Evolutionary conservation across 2,329 filamentous ascomycete species (phyloP), one percentile per base, ranked within the genome.

Genomic region (Paecilomyces dactylethromorphus): DNA sequence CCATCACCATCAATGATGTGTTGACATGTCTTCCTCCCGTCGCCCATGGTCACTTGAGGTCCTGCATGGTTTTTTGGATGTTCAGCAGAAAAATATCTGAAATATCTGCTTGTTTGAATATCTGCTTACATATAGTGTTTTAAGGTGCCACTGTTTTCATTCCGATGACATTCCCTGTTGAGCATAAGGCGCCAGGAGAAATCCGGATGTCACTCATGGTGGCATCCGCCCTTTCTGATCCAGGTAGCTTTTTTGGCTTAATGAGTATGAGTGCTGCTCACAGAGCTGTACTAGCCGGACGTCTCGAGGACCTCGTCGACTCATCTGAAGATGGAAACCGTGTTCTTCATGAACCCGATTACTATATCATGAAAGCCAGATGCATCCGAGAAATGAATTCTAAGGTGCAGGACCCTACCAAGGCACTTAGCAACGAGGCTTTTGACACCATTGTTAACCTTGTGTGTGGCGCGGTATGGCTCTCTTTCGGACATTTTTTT

Each of bases 231-330:
- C 69, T 73, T 39, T 69, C 69, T 3, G 73, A 72, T 54, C 64
- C 71, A 3, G 72, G 72, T 10, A 71, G 68, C 49, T 76, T 76
- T 59, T 74, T 74, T 53, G 70, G 72, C 32, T 63, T 76, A 21
- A 74, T 77, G 71, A 69, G 67, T 39, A 72, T 75, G 58, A 69
- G 69, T 29, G 74, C 75, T 51, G 74, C 74, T 29, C 75, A 77
- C 61, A 67, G 69, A 61, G 74, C 74, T 13, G 65, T 72, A 21
- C 58, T 75, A 13, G 62, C 66, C 21, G 66, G 67, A 18, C 60
- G 64, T 50, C 65, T 68, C 55, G 59, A 61, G 45, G 68, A 68
- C 58, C 56, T 66, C 2, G 62, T 64, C n/a, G 59, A 63, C 10
- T 63, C 61, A 3, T 56, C 60, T 18, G 55, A 55, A 33, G 56